Evolutionary conservation across 2,329 filamentous ascomycete species (phyloP).

Genomic region (Monosporascus sp.): DNA sequence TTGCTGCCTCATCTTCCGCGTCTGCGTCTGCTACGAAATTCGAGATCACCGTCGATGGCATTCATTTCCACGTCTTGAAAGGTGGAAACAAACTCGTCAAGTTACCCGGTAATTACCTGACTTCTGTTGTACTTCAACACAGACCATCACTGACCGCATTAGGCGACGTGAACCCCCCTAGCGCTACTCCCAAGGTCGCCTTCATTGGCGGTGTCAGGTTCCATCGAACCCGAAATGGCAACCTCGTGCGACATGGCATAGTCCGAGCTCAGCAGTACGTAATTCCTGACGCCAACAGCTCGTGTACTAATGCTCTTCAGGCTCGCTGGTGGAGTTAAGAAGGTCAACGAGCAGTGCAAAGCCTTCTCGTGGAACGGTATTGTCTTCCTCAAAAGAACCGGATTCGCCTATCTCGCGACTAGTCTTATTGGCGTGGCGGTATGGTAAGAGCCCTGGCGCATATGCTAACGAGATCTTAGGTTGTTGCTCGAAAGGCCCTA

Average conservation of each 20-base stretch:
- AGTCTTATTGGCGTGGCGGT: conserved; percentile 23
- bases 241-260: conserved; percentile 72
- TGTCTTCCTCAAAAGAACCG: conserved; percentile 35
- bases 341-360: conserved; percentile 70
- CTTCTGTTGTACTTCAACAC: conserved; percentile 7
- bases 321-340: conserved; percentile 53
- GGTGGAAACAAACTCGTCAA: conserved; percentile 80
- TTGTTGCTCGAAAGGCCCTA: conserved; percentile 75
- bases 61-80: conserved; percentile 67
- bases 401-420: conserved; percentile 29
- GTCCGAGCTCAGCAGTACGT: conserved; percentile 73
- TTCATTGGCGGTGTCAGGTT: conserved; percentile 74
- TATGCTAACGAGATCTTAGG: conserved; percentile 55
- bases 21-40: conserved; percentile 37
- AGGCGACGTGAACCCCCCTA: conserved; percentile 57
- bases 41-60: conserved; percentile 64
- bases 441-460: conserved; percentile 33
- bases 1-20: conserved; percentile 22
- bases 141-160: conserved; percentile 14
- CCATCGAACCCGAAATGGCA: conserved; percentile 80
- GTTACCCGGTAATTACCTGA: conserved; percentile 55
- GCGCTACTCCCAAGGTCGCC: conserved; percentile 68
- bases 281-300: conserved; percentile 3
- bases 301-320: conserved; percentile 33
- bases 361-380: conserved; percentile 66